These are phyloP conservation scores for Allomyces macrogynus DNA, from an alignment of 192 early-diverging fungal species.

Conservation along the genomic window DNA sequence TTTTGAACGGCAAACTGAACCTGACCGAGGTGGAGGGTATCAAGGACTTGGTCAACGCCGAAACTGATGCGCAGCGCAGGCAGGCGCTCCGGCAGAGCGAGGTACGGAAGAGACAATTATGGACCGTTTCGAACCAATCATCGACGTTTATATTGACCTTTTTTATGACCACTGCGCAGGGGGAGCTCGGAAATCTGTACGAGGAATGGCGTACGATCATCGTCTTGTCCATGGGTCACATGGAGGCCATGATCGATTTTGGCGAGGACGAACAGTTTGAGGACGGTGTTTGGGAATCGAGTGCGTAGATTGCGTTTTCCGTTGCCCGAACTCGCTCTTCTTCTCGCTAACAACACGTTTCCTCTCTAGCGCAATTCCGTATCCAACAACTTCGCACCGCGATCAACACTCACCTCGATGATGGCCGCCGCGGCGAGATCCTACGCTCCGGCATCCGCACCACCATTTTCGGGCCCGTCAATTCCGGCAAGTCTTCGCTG, in stretches of 20 bases:
- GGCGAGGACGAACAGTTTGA: slow-evolving; percentile 64
- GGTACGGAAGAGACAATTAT: slow-evolving; percentile 10
- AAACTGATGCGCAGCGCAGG: slow-evolving; percentile 50
- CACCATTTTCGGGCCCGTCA: slow-evolving; percentile 52
- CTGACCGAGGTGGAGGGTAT: slow-evolving; percentile 51
- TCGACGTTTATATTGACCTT: background rate
- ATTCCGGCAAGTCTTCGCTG: slow-evolving; percentile 57
- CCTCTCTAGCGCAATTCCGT: background rate
- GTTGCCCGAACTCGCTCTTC: background rate
- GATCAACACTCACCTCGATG: slow-evolving; percentile 28
- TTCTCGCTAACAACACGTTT: slow-evolving; percentile 8
- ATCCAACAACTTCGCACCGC: slow-evolving; percentile 5
- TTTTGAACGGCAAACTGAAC: slow-evolving; percentile 43
- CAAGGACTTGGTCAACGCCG: slow-evolving; percentile 55
- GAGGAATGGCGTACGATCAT: slow-evolving; percentile 40
- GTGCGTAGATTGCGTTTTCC: slow-evolving; percentile 1
- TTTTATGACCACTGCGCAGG: slow-evolving; percentile 10
- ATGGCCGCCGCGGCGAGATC: slow-evolving; percentile 48
- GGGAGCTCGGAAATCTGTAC: slow-evolving; percentile 37
- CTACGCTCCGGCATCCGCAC: slow-evolving; percentile 45
- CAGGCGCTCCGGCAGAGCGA: slow-evolving; percentile 47
- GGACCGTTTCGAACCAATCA: background rate
- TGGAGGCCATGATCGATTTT: slow-evolving; percentile 59
- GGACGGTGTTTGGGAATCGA: slow-evolving; percentile 22
- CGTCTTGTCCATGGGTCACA: slow-evolving; percentile 32